phyloP scores from a whole-genome alignment of 2,329 filamentous ascomycete species.

The Ophiostoma piceae region DNA sequence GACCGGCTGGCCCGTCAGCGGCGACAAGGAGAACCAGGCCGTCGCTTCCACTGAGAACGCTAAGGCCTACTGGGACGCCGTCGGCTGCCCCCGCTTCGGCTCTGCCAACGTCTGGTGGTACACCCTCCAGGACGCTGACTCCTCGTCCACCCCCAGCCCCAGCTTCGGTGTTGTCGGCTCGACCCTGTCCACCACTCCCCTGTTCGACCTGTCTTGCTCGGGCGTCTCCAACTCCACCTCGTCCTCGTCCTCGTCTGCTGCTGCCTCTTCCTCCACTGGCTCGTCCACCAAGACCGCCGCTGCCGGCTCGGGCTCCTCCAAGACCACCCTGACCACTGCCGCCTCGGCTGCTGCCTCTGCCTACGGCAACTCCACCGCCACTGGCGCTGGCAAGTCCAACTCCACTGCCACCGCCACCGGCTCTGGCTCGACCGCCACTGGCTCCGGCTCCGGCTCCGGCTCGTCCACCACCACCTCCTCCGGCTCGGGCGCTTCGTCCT shows the following conservation, averaged over 20 bases:
- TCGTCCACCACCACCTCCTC: conserved; percentile 28
- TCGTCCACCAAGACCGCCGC: conserved; percentile 9
- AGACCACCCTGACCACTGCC: conserved; percentile 2
- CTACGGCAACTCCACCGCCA: conserved; percentile 11
- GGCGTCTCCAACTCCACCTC: conserved; percentile 29
- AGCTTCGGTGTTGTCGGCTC: conserved; percentile 65
- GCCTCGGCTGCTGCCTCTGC: neutral
- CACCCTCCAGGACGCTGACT: conserved; percentile 63
- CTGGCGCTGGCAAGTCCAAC: conserved; percentile 28
- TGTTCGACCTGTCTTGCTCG: conserved; percentile 59
- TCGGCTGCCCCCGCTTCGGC: conserved; percentile 66
- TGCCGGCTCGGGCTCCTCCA: conserved; percentile 10
- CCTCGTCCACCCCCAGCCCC: conserved; percentile 56
- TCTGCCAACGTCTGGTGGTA: conserved; percentile 69
- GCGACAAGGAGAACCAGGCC: conserved; percentile 56
- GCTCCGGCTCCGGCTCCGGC: conserved; percentile 29
- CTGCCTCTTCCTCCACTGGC: conserved; percentile 24
- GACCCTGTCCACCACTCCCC: conserved; percentile 48
- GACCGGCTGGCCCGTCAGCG: conserved; percentile 79
- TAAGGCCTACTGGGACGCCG: conserved; percentile 72
- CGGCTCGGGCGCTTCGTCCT: conserved; percentile 24
- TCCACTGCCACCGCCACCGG: conserved; percentile 27
- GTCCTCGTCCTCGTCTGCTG: conserved; percentile 19
- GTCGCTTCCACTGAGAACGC: conserved; percentile 63
- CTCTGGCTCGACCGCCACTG: conserved; percentile 16